Evolutionary conservation across 163 green algal species (phyloP), one percentile per base, ranked within the genome.

Genomic region (Coccomyxa subellipsoidea): DNA sequence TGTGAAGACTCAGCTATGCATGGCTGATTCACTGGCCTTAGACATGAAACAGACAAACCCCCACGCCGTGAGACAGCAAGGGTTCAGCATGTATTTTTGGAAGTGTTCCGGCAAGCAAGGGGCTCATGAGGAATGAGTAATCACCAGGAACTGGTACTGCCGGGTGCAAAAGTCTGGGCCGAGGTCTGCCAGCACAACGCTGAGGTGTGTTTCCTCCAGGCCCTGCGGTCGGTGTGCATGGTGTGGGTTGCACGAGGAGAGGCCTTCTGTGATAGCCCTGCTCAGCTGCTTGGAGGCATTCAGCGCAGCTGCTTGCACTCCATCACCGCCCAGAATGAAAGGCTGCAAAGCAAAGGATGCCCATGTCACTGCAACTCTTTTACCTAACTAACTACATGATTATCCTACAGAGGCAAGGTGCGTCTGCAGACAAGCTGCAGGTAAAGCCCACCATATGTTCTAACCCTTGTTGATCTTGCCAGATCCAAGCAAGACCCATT

Each of bases 281-380:
- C 32, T 32, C 27, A 73, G 7, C 27, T 7, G 29, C n/a, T 8
- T 32, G 8, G 66, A 73, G 66, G 66, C 66, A 34, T 73, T 32
- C 66, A 73, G 27, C 10, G 66, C 66, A 18, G 32, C 29, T 23
- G n/a, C 66, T 73, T 73, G 66, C 27, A 73, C 66, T 27, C 29
- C 27, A n/a, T 73, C 66, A 8, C 66, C 66, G 27, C 66, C 66
- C n/a, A 73, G 66, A 73, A 73, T 73, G 66, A 73, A 73, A 9
- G 66, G 66, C 66, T 73, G 66, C 66, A 73, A 36, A 1, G 66
- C 66, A 73, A 35, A 36, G 10, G n/a, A 27, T 59, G n/a, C n/a
- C 47, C 5, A 59, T 59, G 1, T 21, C 47, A 7, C n/a, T n/a
- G n/a, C n/a, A n/a, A n/a, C n/a, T n/a, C n/a, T n/a, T n/a, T n/a